These are phyloP conservation scores for Xylogone sp. DNA, from an alignment of 2,329 filamentous ascomycete genomes.

Conservation along the genomic window DNA sequence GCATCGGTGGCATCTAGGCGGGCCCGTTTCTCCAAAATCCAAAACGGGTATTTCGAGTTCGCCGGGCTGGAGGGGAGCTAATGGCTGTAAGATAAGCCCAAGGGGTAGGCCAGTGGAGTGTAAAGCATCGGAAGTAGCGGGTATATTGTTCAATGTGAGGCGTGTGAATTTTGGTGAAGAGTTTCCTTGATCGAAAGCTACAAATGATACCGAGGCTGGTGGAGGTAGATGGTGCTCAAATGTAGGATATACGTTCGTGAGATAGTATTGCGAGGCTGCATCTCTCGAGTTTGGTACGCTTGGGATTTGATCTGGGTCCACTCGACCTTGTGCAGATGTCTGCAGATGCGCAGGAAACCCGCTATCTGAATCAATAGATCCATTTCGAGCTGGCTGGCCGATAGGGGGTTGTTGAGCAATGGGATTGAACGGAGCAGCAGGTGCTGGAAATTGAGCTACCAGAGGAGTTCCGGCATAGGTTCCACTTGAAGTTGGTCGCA, in stretches of 20 bases:
- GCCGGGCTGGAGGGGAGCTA: constrained; percentile 78
- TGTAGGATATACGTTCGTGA: constrained; percentile 86
- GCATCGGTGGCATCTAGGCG: constrained; percentile 88
- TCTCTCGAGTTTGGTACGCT: constrained; percentile 87
- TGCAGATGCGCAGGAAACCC: constrained; percentile 43
- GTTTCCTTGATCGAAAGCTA: constrained; percentile 95
- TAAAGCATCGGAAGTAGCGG: constrained; percentile 75
- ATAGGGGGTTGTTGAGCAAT: constrained; percentile 36
- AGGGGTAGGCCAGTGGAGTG: constrained; percentile 78
- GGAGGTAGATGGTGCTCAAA: constrained; percentile 93
- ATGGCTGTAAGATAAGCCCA: constrained; percentile 82
- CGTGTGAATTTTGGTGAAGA: constrained; percentile 91
- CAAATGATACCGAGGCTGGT: constrained; percentile 81
- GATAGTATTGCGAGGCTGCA: constrained; percentile 75
- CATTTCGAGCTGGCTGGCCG: constrained; percentile 43
- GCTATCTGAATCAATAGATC: constrained; percentile 23
- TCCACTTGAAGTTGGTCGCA: constrained; percentile 34
- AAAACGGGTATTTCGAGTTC: constrained; percentile 86
- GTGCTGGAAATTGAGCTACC: constrained; percentile 59
- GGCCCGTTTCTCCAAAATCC: constrained; percentile 89
- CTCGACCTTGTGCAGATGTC: constrained; percentile 65
- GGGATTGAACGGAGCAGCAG: constrained; percentile 48
- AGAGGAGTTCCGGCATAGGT: constrained; percentile 44
- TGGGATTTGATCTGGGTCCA: constrained; percentile 89
- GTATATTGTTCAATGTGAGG: constrained; percentile 90